These are phyloP conservation scores for Phaeosphaeria sp. DNA, from an alignment of 2,329 filamentous ascomycete genomes.

Conservation along the genomic window DNA sequence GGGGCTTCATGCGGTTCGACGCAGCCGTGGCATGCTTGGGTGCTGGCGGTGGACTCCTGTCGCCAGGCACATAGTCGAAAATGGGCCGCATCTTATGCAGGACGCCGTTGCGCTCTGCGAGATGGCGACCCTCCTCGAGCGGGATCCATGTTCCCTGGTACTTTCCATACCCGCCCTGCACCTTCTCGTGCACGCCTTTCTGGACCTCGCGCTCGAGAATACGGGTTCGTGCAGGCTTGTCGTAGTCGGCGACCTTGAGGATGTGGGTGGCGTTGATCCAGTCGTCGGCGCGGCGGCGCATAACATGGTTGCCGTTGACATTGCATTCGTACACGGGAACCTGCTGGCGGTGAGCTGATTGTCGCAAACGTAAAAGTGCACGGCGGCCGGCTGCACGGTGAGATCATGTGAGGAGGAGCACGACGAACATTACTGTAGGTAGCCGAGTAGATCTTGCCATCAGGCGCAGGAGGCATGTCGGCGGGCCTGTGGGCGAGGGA, in stretches of 20 bases:
- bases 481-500: constrained; percentile 10
- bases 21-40: constrained; percentile 81
- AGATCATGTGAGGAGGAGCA: constrained; percentile 4
- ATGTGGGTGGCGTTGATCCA: constrained; percentile 99
- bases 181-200: constrained; percentile 95
- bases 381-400: neutral
- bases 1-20: constrained; percentile 78
- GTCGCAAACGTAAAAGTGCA: constrained; percentile 7
- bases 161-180: constrained; percentile 97
- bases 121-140: constrained; percentile 76
- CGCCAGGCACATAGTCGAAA: constrained; percentile 86
- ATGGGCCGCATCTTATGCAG: constrained; percentile 84
- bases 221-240: constrained; percentile 92
- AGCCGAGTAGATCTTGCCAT: constrained; percentile 65
- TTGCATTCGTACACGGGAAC: constrained; percentile 95
- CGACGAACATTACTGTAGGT: constrained; percentile 64
- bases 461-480: constrained; percentile 47
- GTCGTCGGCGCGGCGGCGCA: constrained; percentile 90
- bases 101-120: constrained; percentile 87
- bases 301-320: constrained; percentile 88
- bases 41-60: constrained; percentile 88
- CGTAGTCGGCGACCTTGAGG: constrained; percentile 93
- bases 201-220: constrained; percentile 97
- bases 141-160: constrained; percentile 99
- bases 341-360: constrained; percentile 55